Evolutionary conservation across 805 yeast species (phyloP).

Genomic region (Phaffomyces thermotolerans): DNA sequence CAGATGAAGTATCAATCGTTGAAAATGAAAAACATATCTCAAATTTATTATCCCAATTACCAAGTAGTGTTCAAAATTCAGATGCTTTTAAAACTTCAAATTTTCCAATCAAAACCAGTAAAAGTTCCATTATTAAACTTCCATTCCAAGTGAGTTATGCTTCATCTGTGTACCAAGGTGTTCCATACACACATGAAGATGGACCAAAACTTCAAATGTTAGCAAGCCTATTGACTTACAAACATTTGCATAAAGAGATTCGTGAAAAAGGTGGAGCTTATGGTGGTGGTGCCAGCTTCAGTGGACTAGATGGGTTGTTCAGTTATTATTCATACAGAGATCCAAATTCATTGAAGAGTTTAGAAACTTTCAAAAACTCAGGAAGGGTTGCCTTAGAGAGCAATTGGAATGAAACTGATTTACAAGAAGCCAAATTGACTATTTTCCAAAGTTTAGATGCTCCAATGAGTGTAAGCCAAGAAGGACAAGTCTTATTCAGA

Average conservation of each 20-base stretch:
- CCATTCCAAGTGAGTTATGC: conserved; percentile 89
- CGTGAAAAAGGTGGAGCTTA: conserved; percentile 97
- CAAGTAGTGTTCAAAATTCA: conserved; percentile 9
- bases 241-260: conserved; percentile 78
- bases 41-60: conserved; percentile 24
- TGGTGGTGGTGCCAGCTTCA: conserved; percentile 89
- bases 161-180: conserved; percentile 59
- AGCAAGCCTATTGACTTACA: conserved; percentile 73
- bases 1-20: conserved; percentile 37
- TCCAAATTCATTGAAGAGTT: conserved; percentile 73
- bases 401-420: conserved; percentile 53
- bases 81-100: conserved; percentile 6
- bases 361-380: conserved; percentile 48
- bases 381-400: conserved; percentile 41
- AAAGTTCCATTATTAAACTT: conserved; percentile 49
- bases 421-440: conserved; percentile 85
- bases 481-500: conserved; percentile 61
- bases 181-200: conserved; percentile 58
- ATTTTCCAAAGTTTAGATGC: conserved; percentile 90
- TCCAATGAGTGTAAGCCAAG: conserved; percentile 73
- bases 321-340: conserved; percentile 89
- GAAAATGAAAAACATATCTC: conserved; percentile 26
- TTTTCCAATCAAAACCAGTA: conserved; percentile 14
- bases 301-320: conserved; percentile 73
- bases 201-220: conserved; percentile 83